Evolutionary conservation across 345 rosid species (phyloP), one percentile per base, ranked within the genome.

Genomic region (Euphorbia lathyris): DNA sequence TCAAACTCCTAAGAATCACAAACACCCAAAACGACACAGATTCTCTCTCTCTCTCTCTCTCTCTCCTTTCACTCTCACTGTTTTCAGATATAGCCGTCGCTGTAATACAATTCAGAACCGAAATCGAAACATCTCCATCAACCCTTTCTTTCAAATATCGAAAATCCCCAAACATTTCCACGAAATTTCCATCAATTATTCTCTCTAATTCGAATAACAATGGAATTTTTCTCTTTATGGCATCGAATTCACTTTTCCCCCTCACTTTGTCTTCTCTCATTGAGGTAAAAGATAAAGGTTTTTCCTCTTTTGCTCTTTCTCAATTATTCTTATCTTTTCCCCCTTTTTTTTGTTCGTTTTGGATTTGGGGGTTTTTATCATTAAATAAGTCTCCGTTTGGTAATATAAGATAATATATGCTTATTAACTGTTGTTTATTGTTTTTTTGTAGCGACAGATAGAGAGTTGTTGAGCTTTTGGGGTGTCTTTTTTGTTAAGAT

Each of bases 91-190:
- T 9, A 51, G 70, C 64, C 74, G 70, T 72, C 71, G 30, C 53
- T 66, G 53, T 62, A 4, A n/a, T 14, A 32, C n/a, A n/a, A n/a
- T n/a, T n/a, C n/a, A 17, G 23, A 40, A 11, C 4, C n/a, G 11
- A 23, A 56, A 34, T 30, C 10, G 38, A 47, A 62, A 3, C 11
- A 23, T 32, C 40, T 65, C 16, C 0, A 26, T 6, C n/a, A n/a
- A n/a, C 26, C 20, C 12, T 22, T 48, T 10, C 58, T 32, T 51
- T 42, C 43, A 9, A 11, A 25, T 22, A n/a, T 5, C 65, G 74
- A 75, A 75, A 57, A 75, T 75, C 69, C 74, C 14, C 20, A 9
- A 73, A 34, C 73, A 16, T 27, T 74, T 74, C 78, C 32, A 9
- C 22, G 78, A 75, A 75, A 57, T 52, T 69, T 75, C 56, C 51